Evolutionary conservation across 495 filamentous ascomycete genomes (phyloP), one percentile per base, ranked within the genome.

Genomic region (Penicillium daleae): DNA sequence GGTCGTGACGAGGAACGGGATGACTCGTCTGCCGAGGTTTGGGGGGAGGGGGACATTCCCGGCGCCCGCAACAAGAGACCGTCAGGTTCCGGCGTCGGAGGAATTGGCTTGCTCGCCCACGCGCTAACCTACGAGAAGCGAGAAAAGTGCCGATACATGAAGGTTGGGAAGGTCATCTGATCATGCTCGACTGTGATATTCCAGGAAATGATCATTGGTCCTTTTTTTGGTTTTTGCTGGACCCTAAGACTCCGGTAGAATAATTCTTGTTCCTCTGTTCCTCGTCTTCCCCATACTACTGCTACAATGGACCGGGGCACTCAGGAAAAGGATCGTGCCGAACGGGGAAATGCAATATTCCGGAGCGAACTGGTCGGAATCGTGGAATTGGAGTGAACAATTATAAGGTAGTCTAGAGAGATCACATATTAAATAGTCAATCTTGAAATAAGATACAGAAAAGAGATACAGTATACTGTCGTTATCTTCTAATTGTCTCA

Each of bases 21-120:
- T 59, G 57, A 62, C 57, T 62, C 57, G 64, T 64, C 63, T 72
- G 63, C 70, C 70, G 70, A 72, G 70, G 70, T 72, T 62, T 57
- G 50, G 21, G 29, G 51, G 51, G 39, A 7, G 39, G 39, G 39
- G 44, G 21, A 6, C 24, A 24, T 26, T 50, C 59, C 69, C 64
- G 62, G 60, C 67, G 59, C 62, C 60, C 62, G 59, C 67, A 64
- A 15, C 9, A 39, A 35, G 13, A 12, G 9, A 35, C 10, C 9
- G 7, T 2, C 33, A 35, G 33, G 35, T 57, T 67, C 67, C 64
- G 64, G 64, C 46, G 58, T 62, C 67, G 68, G 70, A 68, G 64
- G 57, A 66, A 66, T 31, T 35, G 55, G n/a, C 29, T 26, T 9
- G 12, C 29, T 31, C 29, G 29, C 7, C 29, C 29, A 31, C 29